A percentile compares a stretch with the other conserved stretches of the same genome.
Evolutionary conservation across 495 filamentous ascomycete species (phyloP).

Genomic region (Saxispiralis lemnorum): DNA sequence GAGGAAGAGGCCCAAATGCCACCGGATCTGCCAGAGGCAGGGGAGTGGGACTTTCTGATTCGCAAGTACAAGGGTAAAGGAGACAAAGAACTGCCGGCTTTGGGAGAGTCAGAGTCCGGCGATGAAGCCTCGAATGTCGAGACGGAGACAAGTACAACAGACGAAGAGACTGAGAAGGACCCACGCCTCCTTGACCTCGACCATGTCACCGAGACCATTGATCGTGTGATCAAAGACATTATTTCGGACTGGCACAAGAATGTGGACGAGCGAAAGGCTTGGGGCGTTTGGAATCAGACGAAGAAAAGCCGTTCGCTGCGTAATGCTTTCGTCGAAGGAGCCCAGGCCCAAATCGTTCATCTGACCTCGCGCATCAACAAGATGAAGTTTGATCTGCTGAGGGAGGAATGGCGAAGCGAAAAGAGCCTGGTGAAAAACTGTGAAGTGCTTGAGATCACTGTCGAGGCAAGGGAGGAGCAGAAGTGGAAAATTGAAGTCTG

Average conservation of each 20-base stretch:
- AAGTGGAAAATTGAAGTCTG: conserved; percentile 39
- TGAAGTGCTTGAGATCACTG: conserved; percentile 38
- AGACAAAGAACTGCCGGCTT: conserved; percentile 37
- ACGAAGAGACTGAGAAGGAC: conserved; percentile 22
- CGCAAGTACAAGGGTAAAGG: conserved; percentile 29
- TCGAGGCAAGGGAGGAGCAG: conserved; percentile 39
- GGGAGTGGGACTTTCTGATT: conserved; percentile 27
- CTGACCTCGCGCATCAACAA: conserved; percentile 34
- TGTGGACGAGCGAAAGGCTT: conserved; percentile 29
- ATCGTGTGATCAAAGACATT: conserved; percentile 34
- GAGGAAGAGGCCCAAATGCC: conserved; percentile 2
- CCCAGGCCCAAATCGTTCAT: conserved; percentile 20
- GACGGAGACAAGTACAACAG: conserved; percentile 38
- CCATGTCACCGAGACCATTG: conserved; percentile 34
- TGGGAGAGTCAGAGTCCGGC: conserved; percentile 46
- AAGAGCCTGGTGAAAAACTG: conserved; percentile 34
- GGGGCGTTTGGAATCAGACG: conserved; percentile 41
- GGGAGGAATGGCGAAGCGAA: conserved; percentile 31
- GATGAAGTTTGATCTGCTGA: conserved; percentile 32
- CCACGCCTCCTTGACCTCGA: conserved; percentile 16
- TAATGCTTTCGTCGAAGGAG: conserved; percentile 13
- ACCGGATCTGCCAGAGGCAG: neutral
- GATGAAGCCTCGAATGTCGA: conserved; percentile 13
- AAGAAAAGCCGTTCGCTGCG: conserved; percentile 18
- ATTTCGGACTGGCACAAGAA: conserved; percentile 38